These are phyloP conservation scores for Fraxinus floribunda DNA, from an alignment of 305 asterid genomes.

Conservation along the genomic window DNA sequence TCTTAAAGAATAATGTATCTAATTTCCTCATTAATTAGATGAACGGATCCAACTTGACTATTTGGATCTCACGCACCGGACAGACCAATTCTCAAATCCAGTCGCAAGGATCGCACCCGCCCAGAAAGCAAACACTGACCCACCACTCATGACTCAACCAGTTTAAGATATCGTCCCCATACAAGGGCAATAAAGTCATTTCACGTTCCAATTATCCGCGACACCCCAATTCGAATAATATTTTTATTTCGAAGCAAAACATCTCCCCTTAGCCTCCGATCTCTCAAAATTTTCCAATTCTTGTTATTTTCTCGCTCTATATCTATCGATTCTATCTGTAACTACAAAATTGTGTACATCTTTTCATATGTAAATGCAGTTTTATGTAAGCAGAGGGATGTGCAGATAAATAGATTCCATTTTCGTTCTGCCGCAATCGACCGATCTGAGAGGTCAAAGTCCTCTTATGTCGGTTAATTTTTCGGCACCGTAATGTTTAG, in stretches of 20 bases:
- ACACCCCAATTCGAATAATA: constrained; percentile 49
- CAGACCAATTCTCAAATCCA: neutral
- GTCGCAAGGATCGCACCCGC: neutral
- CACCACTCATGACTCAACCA: neutral
- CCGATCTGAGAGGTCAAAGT: constrained; percentile 52
- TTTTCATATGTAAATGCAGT: constrained; percentile 18
- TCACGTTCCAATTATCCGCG: constrained; percentile 33
- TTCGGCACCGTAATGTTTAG: constrained; percentile 21
- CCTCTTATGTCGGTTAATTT: constrained; percentile 30
- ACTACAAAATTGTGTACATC: neutral
- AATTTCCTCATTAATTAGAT: too few species aligned
- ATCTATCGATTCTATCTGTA: neutral
- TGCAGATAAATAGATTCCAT: constrained; percentile 16
- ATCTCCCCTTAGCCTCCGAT: constrained; percentile 52
- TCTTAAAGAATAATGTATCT: too few species aligned
- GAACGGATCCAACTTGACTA: neutral
- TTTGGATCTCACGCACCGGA: neutral
- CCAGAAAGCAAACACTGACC: neutral
- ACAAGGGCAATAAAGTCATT: constrained; percentile 33
- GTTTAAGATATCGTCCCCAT: neutral
- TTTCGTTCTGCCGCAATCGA: constrained; percentile 48
- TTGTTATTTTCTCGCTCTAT: constrained; percentile 37
- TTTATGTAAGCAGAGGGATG: neutral
- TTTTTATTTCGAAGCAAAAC: constrained; percentile 40
- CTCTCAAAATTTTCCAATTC: constrained; percentile 30